These are phyloP conservation scores for Blastomyces gilchristii DNA, from an alignment of 2,329 filamentous ascomycete species.

Conservation along the genomic window DNA sequence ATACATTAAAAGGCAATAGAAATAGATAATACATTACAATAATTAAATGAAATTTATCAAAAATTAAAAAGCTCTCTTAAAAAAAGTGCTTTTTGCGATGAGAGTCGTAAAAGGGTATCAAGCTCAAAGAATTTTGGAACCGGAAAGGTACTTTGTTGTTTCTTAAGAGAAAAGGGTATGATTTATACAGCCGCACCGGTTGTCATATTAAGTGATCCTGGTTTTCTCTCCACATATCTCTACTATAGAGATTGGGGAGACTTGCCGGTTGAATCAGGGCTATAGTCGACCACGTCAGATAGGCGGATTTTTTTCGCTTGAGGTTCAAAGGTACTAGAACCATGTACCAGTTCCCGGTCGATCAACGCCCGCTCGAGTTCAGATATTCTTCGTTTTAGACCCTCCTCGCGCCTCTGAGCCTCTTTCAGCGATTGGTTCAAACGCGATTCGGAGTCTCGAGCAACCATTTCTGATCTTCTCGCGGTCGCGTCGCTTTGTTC, in stretches of 20 bases:
- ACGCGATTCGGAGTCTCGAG: slow-evolving; percentile 44
- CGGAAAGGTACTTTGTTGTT: background rate
- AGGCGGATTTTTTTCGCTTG: slow-evolving; percentile 48
- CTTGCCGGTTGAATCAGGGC: slow-evolving; percentile 17
- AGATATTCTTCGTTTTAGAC: slow-evolving; percentile 69
- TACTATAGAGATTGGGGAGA: slow-evolving; percentile 5
- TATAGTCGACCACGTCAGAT: slow-evolving; percentile 44
- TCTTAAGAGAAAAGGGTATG: background rate
- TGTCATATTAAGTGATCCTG: background rate
- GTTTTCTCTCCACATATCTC: too few relatives aligned
- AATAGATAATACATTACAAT: slow-evolving; percentile 4
- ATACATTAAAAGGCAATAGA: background rate
- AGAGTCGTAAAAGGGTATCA: slow-evolving; percentile 11
- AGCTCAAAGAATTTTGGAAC: slow-evolving; percentile 2
- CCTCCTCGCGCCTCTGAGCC: slow-evolving; percentile 66
- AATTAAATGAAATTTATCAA: slow-evolving; percentile 1
- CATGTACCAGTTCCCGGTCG: slow-evolving; percentile 20
- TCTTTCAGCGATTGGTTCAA: slow-evolving; percentile 61
- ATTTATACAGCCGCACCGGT: background rate
- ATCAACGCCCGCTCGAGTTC: slow-evolving; percentile 54
- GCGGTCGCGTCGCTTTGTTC: slow-evolving; percentile 65
- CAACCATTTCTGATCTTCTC: slow-evolving; percentile 48
- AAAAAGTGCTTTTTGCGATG: slow-evolving; percentile 1
- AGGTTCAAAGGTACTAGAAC: slow-evolving; percentile 32
- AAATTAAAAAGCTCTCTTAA: background rate